Conservation (phyloP, 192 early-diverging fungal species). For the Coemansia sp. region DNA sequence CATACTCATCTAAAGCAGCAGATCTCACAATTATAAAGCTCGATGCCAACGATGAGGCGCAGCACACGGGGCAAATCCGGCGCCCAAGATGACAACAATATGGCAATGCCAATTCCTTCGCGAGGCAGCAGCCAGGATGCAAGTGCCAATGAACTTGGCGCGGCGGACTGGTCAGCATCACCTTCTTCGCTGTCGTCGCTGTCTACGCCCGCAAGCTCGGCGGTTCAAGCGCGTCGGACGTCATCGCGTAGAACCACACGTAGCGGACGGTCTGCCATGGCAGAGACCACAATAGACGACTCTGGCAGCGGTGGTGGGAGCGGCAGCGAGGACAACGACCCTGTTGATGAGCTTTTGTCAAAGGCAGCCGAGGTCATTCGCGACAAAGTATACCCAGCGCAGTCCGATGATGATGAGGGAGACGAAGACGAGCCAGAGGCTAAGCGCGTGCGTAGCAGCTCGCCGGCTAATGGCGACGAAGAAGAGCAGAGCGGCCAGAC, state of each 20-base stretch:
- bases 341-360: constrained; percentile 18
- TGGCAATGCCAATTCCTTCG: not conserved
- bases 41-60: constrained; percentile 10
- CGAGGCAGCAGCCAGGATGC: not conserved
- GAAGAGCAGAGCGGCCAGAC: not conserved
- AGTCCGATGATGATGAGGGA: not conserved
- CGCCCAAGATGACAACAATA: not conserved
- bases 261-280: not conserved
- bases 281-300: not conserved
- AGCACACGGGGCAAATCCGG: not conserved
- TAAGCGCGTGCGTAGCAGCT: not conserved
- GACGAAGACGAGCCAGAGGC: constrained; percentile 2
- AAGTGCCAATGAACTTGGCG: not conserved
- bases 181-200: constrained; percentile 43
- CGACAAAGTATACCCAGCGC: constrained; percentile 2
- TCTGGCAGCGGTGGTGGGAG: not conserved
- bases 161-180: constrained; percentile 16
- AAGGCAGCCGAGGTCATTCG: constrained; percentile 19
- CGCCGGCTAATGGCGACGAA: not conserved
- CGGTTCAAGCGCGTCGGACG: not conserved
- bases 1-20: no score
- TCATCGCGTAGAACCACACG: not conserved
- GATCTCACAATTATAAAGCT: no score
- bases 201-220: constrained; percentile 29
- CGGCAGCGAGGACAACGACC: constrained; percentile 6